Conservation (phyloP, 1,284 basidiomycete genomes). For the Malassezia dermatis region DNA sequence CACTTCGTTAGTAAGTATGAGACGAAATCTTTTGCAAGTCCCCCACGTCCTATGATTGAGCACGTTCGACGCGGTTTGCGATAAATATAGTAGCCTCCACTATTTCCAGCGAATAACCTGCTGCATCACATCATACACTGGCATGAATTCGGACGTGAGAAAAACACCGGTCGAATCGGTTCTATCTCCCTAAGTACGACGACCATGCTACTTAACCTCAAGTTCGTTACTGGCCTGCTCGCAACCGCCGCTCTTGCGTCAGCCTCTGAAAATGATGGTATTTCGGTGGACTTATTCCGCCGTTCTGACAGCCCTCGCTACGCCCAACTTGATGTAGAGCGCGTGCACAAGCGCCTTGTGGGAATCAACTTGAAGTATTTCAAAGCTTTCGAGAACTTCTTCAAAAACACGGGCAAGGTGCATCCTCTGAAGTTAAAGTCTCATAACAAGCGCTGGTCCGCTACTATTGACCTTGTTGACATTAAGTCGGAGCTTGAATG, state of each 20-base stretch:
- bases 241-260: neutral
- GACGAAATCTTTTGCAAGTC: no score
- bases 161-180: no score
- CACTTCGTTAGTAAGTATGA: no score
- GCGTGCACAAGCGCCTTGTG: neutral
- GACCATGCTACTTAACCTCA: neutral
- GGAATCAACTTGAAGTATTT: constrained; percentile 6
- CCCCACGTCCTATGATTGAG: no score
- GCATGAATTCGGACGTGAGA: neutral
- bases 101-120: neutral
- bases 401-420: constrained; percentile 32
- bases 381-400: constrained; percentile 16
- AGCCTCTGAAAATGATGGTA: neutral
- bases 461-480: constrained; percentile 29
- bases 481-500: constrained; percentile 25
- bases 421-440: constrained; percentile 17
- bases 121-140: neutral
- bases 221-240: neutral
- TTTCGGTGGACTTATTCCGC: neutral
- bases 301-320: neutral
- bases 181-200: neutral
- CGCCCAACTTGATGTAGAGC: neutral
- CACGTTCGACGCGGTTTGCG: no score
- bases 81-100: neutral
- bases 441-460: constrained; percentile 10